Evolutionary conservation across 2,329 filamentous ascomycete genomes (phyloP).

Genomic region (Dothideomycetes sp.): DNA sequence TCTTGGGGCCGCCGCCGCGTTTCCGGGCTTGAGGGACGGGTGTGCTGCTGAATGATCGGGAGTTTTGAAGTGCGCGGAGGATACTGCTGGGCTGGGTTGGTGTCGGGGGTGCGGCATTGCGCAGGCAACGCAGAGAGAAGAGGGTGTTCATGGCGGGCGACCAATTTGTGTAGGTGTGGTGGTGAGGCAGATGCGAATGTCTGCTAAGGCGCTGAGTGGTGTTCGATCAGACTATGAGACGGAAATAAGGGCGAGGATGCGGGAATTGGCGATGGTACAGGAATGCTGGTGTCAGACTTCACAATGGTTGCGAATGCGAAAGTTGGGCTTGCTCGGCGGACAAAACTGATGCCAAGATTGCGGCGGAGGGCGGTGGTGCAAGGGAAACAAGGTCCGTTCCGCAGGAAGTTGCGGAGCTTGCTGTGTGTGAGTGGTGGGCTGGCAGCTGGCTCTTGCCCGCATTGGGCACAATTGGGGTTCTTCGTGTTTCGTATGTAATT

Average conservation of each 20-base stretch:
- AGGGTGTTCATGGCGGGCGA: slow-evolving; percentile 33
- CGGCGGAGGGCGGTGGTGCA: not conserved
- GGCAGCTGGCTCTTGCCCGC: slow-evolving; percentile 2
- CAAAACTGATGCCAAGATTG: not conserved
- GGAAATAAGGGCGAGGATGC: not conserved
- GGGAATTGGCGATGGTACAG: not conserved
- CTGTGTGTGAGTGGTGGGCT: too few species aligned
- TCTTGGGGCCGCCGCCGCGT: slow-evolving; percentile 23
- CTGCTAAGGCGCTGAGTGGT: not conserved
- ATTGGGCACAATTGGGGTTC: slow-evolving; percentile 3
- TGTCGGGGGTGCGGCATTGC: slow-evolving; percentile 5
- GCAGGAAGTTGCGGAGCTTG: not conserved
- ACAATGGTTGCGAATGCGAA: too few species aligned
- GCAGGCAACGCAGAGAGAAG: slow-evolving; percentile 28
- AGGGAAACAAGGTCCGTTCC: too few species aligned
- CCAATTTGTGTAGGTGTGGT: too few species aligned
- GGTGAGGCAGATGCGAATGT: too few species aligned
- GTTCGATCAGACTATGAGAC: not conserved
- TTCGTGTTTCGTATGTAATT: slow-evolving; percentile 7
- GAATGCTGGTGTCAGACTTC: not conserved
- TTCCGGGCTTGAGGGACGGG: slow-evolving; percentile 29
- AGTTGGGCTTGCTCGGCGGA: not conserved
- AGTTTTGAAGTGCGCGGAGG: slow-evolving; percentile 16
- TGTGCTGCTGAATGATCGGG: slow-evolving; percentile 27
- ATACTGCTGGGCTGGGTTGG: slow-evolving; percentile 4